phyloP scores from a whole-genome alignment of 176 grass and related monocot genomes.

The Rhynchospora pubera region DNA sequence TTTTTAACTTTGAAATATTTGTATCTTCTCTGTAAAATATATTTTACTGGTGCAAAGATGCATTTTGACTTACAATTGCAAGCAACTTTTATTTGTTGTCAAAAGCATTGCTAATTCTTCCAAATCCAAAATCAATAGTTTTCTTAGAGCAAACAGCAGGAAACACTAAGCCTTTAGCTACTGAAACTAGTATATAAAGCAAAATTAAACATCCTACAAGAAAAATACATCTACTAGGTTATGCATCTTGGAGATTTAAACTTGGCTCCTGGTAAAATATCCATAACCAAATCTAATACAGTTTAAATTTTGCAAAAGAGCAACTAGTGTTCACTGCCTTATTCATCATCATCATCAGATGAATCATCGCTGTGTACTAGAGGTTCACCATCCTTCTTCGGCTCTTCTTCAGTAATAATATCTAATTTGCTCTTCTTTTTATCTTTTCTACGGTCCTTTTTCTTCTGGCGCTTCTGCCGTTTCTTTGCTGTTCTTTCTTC shows the following conservation, averaged over 20 bases:
- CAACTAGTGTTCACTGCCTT: not conserved
- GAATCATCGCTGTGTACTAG: constrained; percentile 34
- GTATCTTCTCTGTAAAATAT: not conserved
- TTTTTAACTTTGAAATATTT: not conserved
- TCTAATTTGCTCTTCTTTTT: no score
- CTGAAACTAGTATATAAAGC: not conserved
- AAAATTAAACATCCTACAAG: not conserved
- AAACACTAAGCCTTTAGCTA: not conserved
- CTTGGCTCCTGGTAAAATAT: not conserved
- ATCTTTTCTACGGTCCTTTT: constrained; percentile 22
- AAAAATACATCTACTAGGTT: not conserved
- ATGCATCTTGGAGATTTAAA: not conserved
- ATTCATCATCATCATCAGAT: constrained; percentile 40
- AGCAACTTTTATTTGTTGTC: not conserved
- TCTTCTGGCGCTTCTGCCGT: constrained; percentile 77
- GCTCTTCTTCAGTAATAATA: no score
- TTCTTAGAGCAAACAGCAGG: not conserved
- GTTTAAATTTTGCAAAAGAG: not conserved
- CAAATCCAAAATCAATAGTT: not conserved
- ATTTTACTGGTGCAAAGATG: not conserved
- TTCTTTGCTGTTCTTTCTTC: constrained; percentile 87
- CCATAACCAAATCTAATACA: not conserved
- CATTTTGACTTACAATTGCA: not conserved
- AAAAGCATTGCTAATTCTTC: not conserved
- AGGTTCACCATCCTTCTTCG: not conserved